Percentiles rank a stretch among this genome's conserved stretches.
Evolutionary conservation across 169 alveolate genomes (phyloP).

Genomic region (Cryptosporidium bovis): DNA sequence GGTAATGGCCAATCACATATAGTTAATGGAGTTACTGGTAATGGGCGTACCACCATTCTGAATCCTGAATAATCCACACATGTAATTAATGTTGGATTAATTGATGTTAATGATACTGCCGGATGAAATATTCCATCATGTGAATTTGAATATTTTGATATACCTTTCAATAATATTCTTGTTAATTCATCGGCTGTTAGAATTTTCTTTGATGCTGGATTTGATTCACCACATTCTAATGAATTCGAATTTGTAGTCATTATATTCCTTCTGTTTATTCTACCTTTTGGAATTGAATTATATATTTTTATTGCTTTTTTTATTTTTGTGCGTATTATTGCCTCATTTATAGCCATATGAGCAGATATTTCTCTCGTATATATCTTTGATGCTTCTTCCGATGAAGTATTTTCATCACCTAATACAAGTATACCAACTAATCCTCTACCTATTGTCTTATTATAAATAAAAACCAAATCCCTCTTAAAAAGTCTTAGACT

Average conservation of each 20-base stretch:
- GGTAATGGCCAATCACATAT: slow-evolving; percentile 75
- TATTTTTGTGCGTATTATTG: slow-evolving; percentile 56
- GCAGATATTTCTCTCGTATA: slow-evolving; percentile 73
- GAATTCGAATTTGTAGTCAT: slow-evolving; percentile 4
- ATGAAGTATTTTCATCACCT: slow-evolving; percentile 45
- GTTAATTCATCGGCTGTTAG: slow-evolving; percentile 16
- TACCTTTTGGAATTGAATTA: slow-evolving; percentile 43
- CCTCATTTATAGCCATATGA: slow-evolving; percentile 71
- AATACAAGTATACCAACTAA: slow-evolving; percentile 54
- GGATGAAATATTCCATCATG: slow-evolving; percentile 50
- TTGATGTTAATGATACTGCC: slow-evolving; percentile 28
- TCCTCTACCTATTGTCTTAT: slow-evolving; percentile 58
- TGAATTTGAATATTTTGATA: slow-evolving; percentile 1
- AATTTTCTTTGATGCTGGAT: neutral
- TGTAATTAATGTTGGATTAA: slow-evolving; percentile 65
- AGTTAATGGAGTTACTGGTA: slow-evolving; percentile 56
- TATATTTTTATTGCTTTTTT: slow-evolving; percentile 53
- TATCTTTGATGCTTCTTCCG: slow-evolving; percentile 65
- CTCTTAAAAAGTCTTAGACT: slow-evolving; percentile 46
- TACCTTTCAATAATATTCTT: slow-evolving; percentile 31
- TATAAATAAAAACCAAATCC: slow-evolving; percentile 50
- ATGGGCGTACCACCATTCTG: slow-evolving; percentile 52
- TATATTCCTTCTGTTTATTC: neutral
- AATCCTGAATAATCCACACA: slow-evolving; percentile 74
- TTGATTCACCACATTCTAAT: neutral